These are phyloP conservation scores for Spergularia marina DNA, from an alignment of 148 eudicot genomes.

Conservation along the genomic window DNA sequence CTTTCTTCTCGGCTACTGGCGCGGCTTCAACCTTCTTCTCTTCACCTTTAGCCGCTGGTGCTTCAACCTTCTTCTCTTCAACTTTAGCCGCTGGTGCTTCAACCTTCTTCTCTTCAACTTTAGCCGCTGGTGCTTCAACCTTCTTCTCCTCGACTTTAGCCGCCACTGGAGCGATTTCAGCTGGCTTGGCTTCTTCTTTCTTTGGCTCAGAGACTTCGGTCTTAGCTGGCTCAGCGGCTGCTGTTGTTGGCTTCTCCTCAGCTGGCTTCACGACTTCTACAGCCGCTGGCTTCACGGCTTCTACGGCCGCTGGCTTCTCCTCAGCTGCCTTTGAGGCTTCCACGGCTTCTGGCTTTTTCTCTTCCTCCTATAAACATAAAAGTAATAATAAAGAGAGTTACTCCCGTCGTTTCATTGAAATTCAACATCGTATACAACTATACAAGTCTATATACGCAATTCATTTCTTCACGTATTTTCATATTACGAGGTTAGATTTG, in stretches of 20 bases:
- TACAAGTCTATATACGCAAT: too few species aligned
- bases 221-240: constrained; percentile 18
- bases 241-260: neutral
- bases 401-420: too few species aligned
- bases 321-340: constrained; percentile 8
- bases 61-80: constrained; percentile 14
- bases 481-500: too few species aligned
- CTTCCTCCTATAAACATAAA: constrained; percentile 21
- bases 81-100: constrained; percentile 11
- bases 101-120: constrained; percentile 20
- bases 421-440: too few species aligned
- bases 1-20: constrained; percentile 13
- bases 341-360: constrained; percentile 18
- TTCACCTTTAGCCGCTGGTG: constrained; percentile 12
- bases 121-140: constrained; percentile 10
- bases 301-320: constrained; percentile 19
- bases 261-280: constrained; percentile 8
- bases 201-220: constrained; percentile 12
- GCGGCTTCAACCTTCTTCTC: constrained; percentile 18
- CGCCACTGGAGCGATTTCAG: neutral
- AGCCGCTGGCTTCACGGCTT: neutral
- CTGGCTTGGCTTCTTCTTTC: constrained; percentile 22
- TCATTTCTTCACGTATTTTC: too few species aligned
- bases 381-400: neutral
- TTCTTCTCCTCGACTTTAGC: constrained; percentile 10